These are phyloP conservation scores for Hymenoscyphus albidus DNA, from an alignment of 2,329 filamentous ascomycete species.

Conservation along the genomic window DNA sequence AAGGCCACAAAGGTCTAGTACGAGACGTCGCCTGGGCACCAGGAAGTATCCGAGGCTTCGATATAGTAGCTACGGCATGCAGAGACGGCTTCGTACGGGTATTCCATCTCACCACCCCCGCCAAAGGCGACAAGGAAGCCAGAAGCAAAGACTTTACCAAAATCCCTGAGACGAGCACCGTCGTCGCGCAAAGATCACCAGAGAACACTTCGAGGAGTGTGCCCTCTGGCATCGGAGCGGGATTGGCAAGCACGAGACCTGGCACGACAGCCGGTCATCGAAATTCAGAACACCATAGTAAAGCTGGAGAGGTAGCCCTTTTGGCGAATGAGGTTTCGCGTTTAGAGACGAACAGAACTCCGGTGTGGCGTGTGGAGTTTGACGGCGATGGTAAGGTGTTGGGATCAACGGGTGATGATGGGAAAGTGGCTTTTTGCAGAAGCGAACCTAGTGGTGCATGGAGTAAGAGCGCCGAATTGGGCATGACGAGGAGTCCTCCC, in stretches of 20 bases:
- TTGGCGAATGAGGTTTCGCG: conserved; percentile 59
- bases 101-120: conserved; percentile 71
- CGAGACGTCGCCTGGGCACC: conserved; percentile 90
- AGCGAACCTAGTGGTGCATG: conserved; percentile 39
- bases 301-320: conserved; percentile 64
- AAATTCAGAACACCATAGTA: conserved; percentile 42
- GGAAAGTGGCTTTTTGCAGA: conserved; percentile 58
- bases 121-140: conserved; percentile 43
- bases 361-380: conserved; percentile 73
- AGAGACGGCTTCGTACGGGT: conserved; percentile 88
- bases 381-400: conserved; percentile 68
- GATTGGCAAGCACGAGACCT: conserved; percentile 42
- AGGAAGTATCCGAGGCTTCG: conserved; percentile 84
- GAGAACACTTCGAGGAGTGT: conserved; percentile 34
- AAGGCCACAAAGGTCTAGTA: conserved; percentile 70
- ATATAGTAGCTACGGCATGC: conserved; percentile 85
- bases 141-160: conserved; percentile 34
- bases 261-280: conserved; percentile 42
- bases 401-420: conserved; percentile 74
- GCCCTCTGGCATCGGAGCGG: conserved; percentile 51
- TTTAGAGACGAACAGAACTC: conserved; percentile 63
- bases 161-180: conserved; percentile 25
- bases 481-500: conserved; percentile 24
- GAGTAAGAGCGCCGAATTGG: conserved; percentile 33
- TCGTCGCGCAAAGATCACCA: conserved; percentile 25